Percentiles rank a stretch among this genome's conserved stretches.
Evolutionary conservation across 805 yeast species (phyloP).

Genomic region (Starmerella apis): DNA sequence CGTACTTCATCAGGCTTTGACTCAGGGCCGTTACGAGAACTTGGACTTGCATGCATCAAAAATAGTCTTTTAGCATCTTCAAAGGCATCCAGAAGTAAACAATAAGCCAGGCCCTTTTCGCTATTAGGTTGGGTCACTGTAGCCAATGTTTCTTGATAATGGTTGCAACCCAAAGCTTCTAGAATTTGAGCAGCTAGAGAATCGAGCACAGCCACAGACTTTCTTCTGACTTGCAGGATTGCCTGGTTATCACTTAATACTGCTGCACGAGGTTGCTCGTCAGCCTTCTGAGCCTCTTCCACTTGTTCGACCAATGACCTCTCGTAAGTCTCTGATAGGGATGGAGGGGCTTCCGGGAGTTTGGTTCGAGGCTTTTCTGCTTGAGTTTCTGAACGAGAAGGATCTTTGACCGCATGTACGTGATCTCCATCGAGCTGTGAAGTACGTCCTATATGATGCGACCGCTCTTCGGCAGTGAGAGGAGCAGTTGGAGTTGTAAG

Average conservation of each 20-base stretch:
- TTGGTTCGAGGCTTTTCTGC: neutral
- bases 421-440: neutral
- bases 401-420: neutral
- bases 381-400: neutral
- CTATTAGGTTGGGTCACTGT: conserved; percentile 56
- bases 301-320: conserved; percentile 17
- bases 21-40: conserved; percentile 14
- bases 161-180: conserved; percentile 51
- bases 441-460: neutral
- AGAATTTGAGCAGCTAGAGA: conserved; percentile 72
- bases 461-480: conserved; percentile 1
- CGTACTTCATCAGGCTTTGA: conserved; percentile 15
- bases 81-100: conserved; percentile 61
- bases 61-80: conserved; percentile 66
- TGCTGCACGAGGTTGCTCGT: neutral
- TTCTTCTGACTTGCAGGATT: conserved; percentile 17
- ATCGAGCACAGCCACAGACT: conserved; percentile 56
- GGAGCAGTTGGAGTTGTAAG: conserved; percentile 20
- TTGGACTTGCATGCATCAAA: conserved; percentile 19
- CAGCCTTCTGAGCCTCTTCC: conserved; percentile 10
- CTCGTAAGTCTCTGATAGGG: conserved; percentile 13
- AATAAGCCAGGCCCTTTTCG: conserved; percentile 50
- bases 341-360: conserved; percentile 2
- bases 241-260: conserved; percentile 16
- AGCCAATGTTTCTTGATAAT: conserved; percentile 65